These are phyloP conservation scores for Mycena galopus DNA, from an alignment of 768 basidiomycete genomes.

Conservation along the genomic window DNA sequence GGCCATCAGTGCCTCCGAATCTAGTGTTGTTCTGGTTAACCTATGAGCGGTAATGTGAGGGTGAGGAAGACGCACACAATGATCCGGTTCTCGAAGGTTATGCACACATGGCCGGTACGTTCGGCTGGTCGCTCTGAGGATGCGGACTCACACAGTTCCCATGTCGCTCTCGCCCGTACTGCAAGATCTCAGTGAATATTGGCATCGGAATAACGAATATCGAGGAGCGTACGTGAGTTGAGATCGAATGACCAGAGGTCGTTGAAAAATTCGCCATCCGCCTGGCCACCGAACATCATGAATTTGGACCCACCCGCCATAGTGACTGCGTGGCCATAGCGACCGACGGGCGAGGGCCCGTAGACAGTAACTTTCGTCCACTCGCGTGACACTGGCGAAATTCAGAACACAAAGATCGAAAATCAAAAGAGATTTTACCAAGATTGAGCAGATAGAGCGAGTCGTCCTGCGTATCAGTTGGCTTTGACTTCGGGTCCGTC, in stretches of 20 bases:
- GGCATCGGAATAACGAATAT: conserved; percentile 4
- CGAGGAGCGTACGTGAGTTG: conserved; percentile 82
- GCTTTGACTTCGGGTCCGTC: conserved; percentile 71
- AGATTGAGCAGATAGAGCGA: conserved; percentile 94
- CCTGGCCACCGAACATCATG: conserved; percentile 96
- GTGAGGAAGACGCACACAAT: conserved; percentile 72
- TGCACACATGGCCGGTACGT: conserved; percentile 92
- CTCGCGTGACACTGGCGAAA: conserved; percentile 82
- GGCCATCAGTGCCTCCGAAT: conserved; percentile 98
- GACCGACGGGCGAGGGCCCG: conserved; percentile 84
- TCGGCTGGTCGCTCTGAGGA: conserved; percentile 77
- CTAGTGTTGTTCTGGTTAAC: conserved; percentile 53
- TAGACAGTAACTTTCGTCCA: conserved; percentile 91
- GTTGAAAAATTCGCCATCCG: conserved; percentile 93
- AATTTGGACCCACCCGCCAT: conserved; percentile 90
- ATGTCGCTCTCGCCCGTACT: conserved; percentile 88
- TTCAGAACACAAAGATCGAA: neutral
- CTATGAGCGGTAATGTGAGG: neutral
- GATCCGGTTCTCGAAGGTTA: conserved; percentile 86
- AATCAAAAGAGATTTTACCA: conserved; percentile 71
- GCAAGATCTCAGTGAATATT: conserved; percentile 25
- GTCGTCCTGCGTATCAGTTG: conserved; percentile 88
- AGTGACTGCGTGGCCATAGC: conserved; percentile 96
- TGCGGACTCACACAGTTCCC: conserved; percentile 83
- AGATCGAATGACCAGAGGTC: conserved; percentile 98